Evolutionary conservation across 805 yeast species (phyloP), one percentile per base, ranked within the genome.

Genomic region (Hanseniaspora guilliermondii): DNA sequence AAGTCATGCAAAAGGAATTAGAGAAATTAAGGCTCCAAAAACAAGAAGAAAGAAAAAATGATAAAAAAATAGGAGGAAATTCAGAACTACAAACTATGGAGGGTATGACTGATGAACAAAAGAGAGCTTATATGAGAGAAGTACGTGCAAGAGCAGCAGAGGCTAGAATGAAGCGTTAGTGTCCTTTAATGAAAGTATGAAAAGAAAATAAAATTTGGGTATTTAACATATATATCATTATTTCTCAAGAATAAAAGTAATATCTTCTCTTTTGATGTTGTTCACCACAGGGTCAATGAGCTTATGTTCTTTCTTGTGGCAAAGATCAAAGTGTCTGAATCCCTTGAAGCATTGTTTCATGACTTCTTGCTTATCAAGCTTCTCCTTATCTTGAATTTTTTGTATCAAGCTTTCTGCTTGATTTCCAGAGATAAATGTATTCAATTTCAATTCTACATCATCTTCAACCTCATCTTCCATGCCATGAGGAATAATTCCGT

Each of bases 101-200:
- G 44, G 82, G 88, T 0, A 71, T 91, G 53, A 75, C 80, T 7
- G 87, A 82, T 1, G 87, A 80, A 25, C 96, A 89, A 59, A 76
- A 79, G 61, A 74, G 76, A 75, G 76, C 82, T 61, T 69, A 93
- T 21, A 88, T 89, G 85, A 78, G 98, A 57, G 98, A 93, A 62
- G 89, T 89, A 63, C 74, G 97, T 53, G 97, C 97, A 0, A 76
- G 97, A 54, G 98, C 98, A 0, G 97, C 95, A 0, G 97, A 93
- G 65, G 95, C 91, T 0, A 74, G 98, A 60, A 61, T 86, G 62
- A 74, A 70, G 53, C 56, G 58, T 49, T 60, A 38, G 37, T 21
- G 35, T 16, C 17, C 6, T 1, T n/a, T 8, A 14, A 77, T 70
- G 4, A 76, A 61, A 59, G 66, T 76, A 1, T 74, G 66, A 6